A percentile compares a stretch with the other conserved stretches of the same genome.
Conservation (phyloP, 2,329 filamentous ascomycete genomes). For the Pseudogymnoascus sp. region DNA sequence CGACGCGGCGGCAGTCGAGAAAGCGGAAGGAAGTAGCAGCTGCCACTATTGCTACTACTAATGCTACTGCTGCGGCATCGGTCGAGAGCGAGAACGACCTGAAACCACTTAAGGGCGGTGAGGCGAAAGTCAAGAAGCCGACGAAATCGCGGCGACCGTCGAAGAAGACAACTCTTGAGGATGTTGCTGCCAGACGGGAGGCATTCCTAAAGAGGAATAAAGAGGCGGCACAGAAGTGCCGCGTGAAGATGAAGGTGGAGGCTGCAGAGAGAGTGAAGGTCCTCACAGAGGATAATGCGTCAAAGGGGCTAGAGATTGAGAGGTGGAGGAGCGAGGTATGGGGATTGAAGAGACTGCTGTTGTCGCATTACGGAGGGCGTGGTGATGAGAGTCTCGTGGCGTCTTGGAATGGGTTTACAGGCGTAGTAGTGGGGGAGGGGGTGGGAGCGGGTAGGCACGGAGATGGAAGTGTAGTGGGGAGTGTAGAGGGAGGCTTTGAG, state of each 20-base stretch:
- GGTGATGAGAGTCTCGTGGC: neutral
- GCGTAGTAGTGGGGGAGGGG: no score
- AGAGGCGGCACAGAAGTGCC: slow-evolving; percentile 3
- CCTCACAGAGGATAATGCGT: neutral
- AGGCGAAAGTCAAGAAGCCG: neutral
- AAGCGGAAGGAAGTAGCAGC: no score
- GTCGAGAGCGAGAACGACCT: neutral
- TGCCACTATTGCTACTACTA: no score
- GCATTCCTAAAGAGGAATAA: slow-evolving; percentile 8
- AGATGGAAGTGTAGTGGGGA: neutral
- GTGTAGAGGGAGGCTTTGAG: neutral
- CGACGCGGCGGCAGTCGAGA: neutral
- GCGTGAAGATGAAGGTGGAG: neutral
- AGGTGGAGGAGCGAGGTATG: neutral
- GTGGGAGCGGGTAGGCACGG: neutral
- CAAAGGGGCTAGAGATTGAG: slow-evolving; percentile 1
- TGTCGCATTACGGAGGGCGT: neutral
- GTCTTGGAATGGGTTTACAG: neutral
- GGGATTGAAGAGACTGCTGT: slow-evolving; percentile 1
- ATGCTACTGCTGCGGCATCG: neutral
- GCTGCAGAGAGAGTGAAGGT: neutral
- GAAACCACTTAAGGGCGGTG: neutral
- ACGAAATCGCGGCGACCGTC: neutral
- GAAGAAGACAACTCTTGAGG: slow-evolving; percentile 7
- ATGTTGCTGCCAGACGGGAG: neutral